These are phyloP conservation scores for Effrenium voratum DNA, from an alignment of 73 alveolate species.

Conservation along the genomic window DNA sequence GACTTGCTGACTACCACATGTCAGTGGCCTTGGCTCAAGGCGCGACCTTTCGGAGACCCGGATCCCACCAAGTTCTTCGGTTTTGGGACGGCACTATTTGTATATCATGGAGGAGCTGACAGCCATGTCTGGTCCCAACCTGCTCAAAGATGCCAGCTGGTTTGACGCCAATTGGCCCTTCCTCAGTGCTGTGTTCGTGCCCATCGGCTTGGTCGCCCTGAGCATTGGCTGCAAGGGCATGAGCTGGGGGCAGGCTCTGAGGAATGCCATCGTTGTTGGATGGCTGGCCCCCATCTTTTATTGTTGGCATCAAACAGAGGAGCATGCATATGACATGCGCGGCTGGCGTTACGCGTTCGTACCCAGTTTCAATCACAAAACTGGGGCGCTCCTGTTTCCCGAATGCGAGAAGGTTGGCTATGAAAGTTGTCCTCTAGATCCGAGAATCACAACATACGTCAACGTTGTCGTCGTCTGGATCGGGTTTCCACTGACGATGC, in stretches of 20 bases:
- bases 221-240: background rate
- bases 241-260: background rate
- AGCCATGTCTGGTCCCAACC: constrained; percentile 13
- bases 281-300: constrained; percentile 46
- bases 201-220: background rate
- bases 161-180: constrained; percentile 31
- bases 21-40: too few species aligned
- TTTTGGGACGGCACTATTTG: too few species aligned
- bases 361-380: constrained; percentile 15
- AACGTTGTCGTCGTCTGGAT: background rate
- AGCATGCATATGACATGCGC: constrained; percentile 69
- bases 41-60: too few species aligned
- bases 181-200: constrained; percentile 6
- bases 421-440: background rate
- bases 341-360: constrained; percentile 84
- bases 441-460: background rate
- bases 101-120: too few species aligned
- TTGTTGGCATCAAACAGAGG: constrained; percentile 26
- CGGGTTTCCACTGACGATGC: constrained; percentile 6
- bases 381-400: too few species aligned
- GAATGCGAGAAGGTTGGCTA: background rate
- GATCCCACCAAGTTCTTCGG: too few species aligned
- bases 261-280: background rate
- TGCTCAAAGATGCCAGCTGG: background rate
- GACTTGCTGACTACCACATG: too few species aligned